Evolutionary conservation across 345 rosid species (phyloP).

Genomic region (Melaleuca alternifolia): DNA sequence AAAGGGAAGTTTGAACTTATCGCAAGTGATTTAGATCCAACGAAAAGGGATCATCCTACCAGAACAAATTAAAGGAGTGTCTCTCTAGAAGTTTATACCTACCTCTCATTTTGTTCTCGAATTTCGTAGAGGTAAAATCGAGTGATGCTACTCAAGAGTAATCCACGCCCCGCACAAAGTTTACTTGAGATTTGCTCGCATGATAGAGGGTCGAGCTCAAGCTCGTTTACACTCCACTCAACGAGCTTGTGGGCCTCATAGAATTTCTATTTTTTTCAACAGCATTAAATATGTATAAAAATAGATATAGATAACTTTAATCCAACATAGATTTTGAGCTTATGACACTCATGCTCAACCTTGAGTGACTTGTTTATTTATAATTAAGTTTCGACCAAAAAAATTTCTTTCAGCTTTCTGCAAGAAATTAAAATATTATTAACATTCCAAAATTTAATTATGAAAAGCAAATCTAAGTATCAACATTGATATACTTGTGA

Average conservation of each 20-base stretch:
- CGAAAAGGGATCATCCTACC: background rate
- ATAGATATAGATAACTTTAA: background rate
- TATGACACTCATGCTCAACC: background rate
- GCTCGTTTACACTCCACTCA: background rate
- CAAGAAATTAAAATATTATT: background rate
- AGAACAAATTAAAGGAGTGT: background rate
- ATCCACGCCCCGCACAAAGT: too few species aligned
- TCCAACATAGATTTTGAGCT: background rate
- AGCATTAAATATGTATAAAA: too few species aligned
- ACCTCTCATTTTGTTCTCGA: background rate
- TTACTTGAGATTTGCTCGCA: too few species aligned
- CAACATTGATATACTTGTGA: too few species aligned
- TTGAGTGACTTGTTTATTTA: background rate
- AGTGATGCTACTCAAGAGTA: too few species aligned
- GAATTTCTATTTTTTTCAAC: background rate
- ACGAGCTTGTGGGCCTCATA: background rate
- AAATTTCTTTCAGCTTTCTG: accelerated
- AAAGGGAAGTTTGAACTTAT: background rate
- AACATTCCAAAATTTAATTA: background rate
- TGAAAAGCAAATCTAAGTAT: too few species aligned
- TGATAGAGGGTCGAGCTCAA: too few species aligned
- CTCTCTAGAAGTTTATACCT: background rate
- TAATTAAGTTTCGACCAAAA: background rate
- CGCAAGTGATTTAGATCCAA: background rate
- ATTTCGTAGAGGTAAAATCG: too few species aligned